Evolutionary conservation across 1,284 basidiomycete genomes (phyloP).

Genomic region (Ustilago vetiveriae): DNA sequence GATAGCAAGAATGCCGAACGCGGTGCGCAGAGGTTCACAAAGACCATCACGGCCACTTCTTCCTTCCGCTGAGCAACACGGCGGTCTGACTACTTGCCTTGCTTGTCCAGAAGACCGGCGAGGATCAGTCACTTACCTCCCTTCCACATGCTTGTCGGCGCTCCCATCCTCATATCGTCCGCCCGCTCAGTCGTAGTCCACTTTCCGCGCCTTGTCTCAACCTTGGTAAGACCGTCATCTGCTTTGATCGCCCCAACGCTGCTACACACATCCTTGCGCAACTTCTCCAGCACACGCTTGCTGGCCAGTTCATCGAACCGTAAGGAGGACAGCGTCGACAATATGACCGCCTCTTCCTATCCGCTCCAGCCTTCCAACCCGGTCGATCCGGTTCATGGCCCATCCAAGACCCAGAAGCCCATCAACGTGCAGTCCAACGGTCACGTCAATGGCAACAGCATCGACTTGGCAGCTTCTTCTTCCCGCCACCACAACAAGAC

Average conservation of each 20-base stretch:
- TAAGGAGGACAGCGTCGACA: constrained; percentile 1
- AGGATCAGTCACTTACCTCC: constrained; percentile 6
- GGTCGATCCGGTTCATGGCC: constrained; percentile 35
- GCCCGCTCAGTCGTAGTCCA: constrained; percentile 3
- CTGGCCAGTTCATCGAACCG: neutral
- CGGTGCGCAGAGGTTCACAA: too few species aligned
- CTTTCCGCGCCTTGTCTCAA: constrained; percentile 9
- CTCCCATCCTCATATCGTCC: constrained; percentile 8
- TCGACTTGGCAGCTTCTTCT: neutral
- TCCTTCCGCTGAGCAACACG: neutral
- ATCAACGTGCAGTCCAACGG: constrained; percentile 41
- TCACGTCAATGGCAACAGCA: neutral
- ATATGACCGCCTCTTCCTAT: constrained; percentile 31
- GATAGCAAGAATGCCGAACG: neutral
- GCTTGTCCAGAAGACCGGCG: too few species aligned
- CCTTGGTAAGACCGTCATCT: neutral
- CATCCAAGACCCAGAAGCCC: constrained; percentile 37
- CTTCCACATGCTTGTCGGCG: constrained; percentile 20
- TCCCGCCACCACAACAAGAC: constrained; percentile 31
- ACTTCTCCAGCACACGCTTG: constrained; percentile 12
- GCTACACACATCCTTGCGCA: neutral
- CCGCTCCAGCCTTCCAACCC: constrained; percentile 32
- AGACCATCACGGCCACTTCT: neutral
- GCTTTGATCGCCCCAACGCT: neutral
- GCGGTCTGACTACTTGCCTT: too few species aligned